Base-by-base conservation (phyloP, 495 filamentous ascomycete genomes). In the Podospora conica region DNA sequence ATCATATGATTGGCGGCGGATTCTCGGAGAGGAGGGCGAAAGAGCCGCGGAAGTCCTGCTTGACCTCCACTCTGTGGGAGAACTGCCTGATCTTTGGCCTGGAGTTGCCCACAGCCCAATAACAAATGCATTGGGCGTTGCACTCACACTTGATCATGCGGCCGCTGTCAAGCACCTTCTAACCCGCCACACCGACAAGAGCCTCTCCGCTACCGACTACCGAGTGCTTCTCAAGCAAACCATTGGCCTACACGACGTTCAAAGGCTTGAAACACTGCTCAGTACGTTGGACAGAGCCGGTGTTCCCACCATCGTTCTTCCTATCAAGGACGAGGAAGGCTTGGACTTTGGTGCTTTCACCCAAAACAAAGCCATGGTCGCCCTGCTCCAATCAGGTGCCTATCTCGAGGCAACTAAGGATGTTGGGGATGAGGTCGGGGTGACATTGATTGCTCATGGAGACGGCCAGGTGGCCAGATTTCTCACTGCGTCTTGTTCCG, bases 1-100 rank as follows among this genome's bases (percentile, higher is more conserved):
- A 28, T 18, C 3, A 18, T 3, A 18, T 15, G 0, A 0, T 3
- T 18, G 2, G 33, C 1, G 0, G 33, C 3, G 0, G 2, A 6
- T 40, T 40, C 33, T 40, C 18, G 3, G 1, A 6, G 12, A 15
- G 2, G 4, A 40, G 12, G 33, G 12, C 4, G 33, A 40, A 18
- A 6, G 4, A 40, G 33, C 3, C 12, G 33, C 12, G 12, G 18
- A 3, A 40, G 0, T 40, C 0, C 33, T 18, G 12, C 33, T 40
- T 18, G 33, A 48, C 33, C 4, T 18, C 4, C 5, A 48, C 1
- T 4, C 33, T 48, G 33, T 6, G 33, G 6, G 4, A 15, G 1
- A 18, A 7, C 33, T 48, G 15, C 33, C 33, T 48, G 15, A 7
- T 7, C 11, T 18, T 8, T 8, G 15, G 15, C 15, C 0, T n/a